phyloP scores from a whole-genome alignment of 2,329 filamentous ascomycete species.

The Talaromyces sp. region DNA sequence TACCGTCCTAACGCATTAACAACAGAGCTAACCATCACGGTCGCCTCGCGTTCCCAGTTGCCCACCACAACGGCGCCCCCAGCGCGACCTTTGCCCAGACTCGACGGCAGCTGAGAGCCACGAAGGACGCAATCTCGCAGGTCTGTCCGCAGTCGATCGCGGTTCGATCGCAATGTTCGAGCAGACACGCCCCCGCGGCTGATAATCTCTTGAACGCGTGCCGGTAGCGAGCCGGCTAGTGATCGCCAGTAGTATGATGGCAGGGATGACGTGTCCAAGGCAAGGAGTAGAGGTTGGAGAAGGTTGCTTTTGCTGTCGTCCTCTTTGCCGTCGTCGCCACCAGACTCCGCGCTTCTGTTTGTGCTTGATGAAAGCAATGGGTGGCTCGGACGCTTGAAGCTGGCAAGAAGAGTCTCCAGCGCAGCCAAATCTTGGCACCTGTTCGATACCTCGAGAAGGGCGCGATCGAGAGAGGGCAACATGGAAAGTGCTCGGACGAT shows the following conservation, averaged over 20 bases:
- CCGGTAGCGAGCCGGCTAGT: slow-evolving; percentile 70
- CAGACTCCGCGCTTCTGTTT: not conserved
- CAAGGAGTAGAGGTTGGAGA: slow-evolving; percentile 64
- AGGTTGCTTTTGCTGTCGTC: slow-evolving; percentile 44
- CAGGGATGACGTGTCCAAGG: slow-evolving; percentile 82
- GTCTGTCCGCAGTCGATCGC: slow-evolving; percentile 67
- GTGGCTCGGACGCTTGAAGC: slow-evolving; percentile 63
- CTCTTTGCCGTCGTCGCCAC: slow-evolving; percentile 15
- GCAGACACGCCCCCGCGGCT: slow-evolving; percentile 77
- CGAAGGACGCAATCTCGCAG: slow-evolving; percentile 77
- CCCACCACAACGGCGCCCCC: slow-evolving; percentile 44
- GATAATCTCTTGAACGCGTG: slow-evolving; percentile 78
- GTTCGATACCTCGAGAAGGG: slow-evolving; percentile 73
- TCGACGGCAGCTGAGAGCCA: slow-evolving; percentile 65
- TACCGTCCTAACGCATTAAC: slow-evolving; percentile 49
- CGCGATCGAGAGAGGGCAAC: slow-evolving; percentile 74
- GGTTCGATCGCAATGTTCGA: slow-evolving; percentile 71
- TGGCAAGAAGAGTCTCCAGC: slow-evolving; percentile 69
- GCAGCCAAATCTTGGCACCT: slow-evolving; percentile 90
- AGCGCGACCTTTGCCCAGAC: slow-evolving; percentile 29
- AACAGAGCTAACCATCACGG: slow-evolving; percentile 88
- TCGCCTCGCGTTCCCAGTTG: slow-evolving; percentile 83
- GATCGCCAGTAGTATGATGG: slow-evolving; percentile 92
- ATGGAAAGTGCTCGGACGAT: slow-evolving; percentile 72
- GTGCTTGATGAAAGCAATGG: slow-evolving; percentile 50